Base-by-base conservation (phyloP, 768 basidiomycete species). In the Phallus indusiatus region DNA sequence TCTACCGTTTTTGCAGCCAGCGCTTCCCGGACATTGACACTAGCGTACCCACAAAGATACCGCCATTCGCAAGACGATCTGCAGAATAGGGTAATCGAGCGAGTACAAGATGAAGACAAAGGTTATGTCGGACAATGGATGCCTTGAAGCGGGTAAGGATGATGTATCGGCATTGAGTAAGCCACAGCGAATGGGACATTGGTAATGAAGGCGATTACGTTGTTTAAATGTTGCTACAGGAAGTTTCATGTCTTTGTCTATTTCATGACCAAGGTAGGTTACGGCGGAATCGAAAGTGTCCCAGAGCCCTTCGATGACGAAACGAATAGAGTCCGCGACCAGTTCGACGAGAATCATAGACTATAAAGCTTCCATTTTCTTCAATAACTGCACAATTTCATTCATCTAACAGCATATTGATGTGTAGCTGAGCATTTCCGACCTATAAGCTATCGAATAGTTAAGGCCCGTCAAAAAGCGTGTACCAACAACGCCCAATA, bases 191-290 rank as follows among this genome's bases (percentile, higher is more conserved):
- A 0, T 88, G 83, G 0, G 90, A 85, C 0, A 80, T 75, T 37
- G 80, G 83, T 60, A 91, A 74, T 57, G 89, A 85, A 1, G 74
- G 9, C 81, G 78, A 7, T 81, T 89, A 67, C 86, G 86, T 66
- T 90, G 87, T 63, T 90, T 83, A 62, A 94, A 90, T n/a, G 88
- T 84, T n/a, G n/a, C n/a, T n/a, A n/a, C n/a, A n/a, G n/a, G n/a
- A n/a, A n/a, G n/a, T n/a, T n/a, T n/a, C n/a, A n/a, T n/a, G n/a
- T n/a, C n/a, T n/a, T n/a, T n/a, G n/a, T n/a, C n/a, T n/a, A n/a
- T n/a, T n/a, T n/a, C n/a, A n/a, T n/a, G n/a, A n/a, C n/a, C n/a
- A n/a, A n/a, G n/a, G n/a, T n/a, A n/a, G n/a, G n/a, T n/a, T n/a
- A n/a, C n/a, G n/a, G n/a, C n/a, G n/a, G n/a, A n/a, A n/a, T n/a